phyloP scores from a whole-genome alignment of 2,329 filamentous ascomycete species.

The Lojkania enalia region DNA sequence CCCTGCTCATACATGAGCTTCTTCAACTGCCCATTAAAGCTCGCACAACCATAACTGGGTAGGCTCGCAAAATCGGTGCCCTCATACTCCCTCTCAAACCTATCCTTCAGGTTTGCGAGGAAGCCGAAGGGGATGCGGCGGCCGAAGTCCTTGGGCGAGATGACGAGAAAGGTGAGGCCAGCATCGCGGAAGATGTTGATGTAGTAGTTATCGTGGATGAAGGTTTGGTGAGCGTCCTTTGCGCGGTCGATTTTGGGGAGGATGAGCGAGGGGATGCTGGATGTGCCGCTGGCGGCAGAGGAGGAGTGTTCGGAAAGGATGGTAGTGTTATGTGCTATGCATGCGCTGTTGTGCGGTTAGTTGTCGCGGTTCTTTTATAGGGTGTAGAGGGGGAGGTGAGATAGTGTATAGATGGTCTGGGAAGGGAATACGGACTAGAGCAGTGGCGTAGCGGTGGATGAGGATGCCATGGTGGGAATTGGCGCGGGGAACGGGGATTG shows the following conservation, averaged over 20 bases:
- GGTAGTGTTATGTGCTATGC: conserved; percentile 90
- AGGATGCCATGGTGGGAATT: conserved; percentile 40
- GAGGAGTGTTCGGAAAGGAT: conserved; percentile 93
- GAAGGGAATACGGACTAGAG: conserved; percentile 38
- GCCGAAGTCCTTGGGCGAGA: conserved; percentile 78
- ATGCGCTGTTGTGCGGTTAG: conserved; percentile 63
- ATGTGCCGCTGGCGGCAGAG: conserved; percentile 78
- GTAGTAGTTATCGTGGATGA: conserved; percentile 87
- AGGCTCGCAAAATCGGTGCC: conserved; percentile 74
- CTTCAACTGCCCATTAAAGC: conserved; percentile 81
- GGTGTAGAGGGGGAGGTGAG: conserved; percentile 3
- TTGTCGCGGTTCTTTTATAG: background rate
- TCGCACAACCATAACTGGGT: conserved; percentile 86
- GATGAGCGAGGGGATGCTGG: conserved; percentile 87
- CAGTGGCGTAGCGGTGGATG: conserved; percentile 43
- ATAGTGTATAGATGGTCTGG: background rate
- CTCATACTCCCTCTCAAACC: conserved; percentile 75
- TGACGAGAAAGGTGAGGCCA: conserved; percentile 87
- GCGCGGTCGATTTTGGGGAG: conserved; percentile 91
- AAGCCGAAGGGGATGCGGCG: conserved; percentile 92
- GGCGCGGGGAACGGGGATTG: background rate
- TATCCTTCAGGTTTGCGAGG: conserved; percentile 85
- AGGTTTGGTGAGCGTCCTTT: conserved; percentile 83
- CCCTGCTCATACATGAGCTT: conserved; percentile 82
- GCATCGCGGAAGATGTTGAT: conserved; percentile 95